A percentile compares a stretch with the other conserved stretches of the same genome.
Evolutionary conservation across 1,139 yeast genomes (phyloP).

Genomic region (Pichia sp.): DNA sequence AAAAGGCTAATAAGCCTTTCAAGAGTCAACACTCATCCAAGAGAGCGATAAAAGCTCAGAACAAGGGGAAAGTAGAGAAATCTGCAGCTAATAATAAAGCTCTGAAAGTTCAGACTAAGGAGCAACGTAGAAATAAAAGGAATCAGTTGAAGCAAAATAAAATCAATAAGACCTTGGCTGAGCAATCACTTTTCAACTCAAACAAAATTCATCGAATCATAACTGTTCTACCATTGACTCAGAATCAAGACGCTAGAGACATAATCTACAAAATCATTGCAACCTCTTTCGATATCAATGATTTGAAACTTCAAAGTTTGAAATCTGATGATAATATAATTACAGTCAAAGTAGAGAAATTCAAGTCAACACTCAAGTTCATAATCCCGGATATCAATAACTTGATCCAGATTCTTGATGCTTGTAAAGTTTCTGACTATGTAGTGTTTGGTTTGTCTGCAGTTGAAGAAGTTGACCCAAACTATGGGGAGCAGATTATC

Average conservation of each 20-base stretch:
- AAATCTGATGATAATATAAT: constrained; percentile 42
- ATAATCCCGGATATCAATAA: constrained; percentile 66
- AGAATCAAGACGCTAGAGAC: constrained; percentile 54
- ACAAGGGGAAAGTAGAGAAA: constrained; percentile 86
- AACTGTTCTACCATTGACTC: constrained; percentile 71
- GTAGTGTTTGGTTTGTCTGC: constrained; percentile 86
- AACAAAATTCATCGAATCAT: constrained; percentile 74
- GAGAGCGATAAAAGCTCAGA: constrained; percentile 69
- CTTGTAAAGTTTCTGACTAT: constrained; percentile 83
- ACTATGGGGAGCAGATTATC: constrained; percentile 79
- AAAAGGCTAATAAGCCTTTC: constrained; percentile 81
- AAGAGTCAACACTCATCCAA: constrained; percentile 90
- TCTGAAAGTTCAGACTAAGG: constrained; percentile 45
- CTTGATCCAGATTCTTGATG: constrained; percentile 68
- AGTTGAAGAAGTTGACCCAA: constrained; percentile 66
- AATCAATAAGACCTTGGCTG: constrained; percentile 38
- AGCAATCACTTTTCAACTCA: constrained; percentile 60
- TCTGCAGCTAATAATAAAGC: constrained; percentile 35
- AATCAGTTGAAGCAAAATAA: constrained; percentile 74
- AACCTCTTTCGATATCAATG: constrained; percentile 21
- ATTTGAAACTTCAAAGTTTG: constrained; percentile 17
- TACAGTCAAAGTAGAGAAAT: constrained; percentile 48
- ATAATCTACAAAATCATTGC: constrained; percentile 46
- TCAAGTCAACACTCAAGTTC: constrained; percentile 68
- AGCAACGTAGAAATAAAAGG: constrained; percentile 71